These are phyloP conservation scores for Edaphochlamys debaryana DNA, from an alignment of 139 green algal genomes.

Conservation along the genomic window DNA sequence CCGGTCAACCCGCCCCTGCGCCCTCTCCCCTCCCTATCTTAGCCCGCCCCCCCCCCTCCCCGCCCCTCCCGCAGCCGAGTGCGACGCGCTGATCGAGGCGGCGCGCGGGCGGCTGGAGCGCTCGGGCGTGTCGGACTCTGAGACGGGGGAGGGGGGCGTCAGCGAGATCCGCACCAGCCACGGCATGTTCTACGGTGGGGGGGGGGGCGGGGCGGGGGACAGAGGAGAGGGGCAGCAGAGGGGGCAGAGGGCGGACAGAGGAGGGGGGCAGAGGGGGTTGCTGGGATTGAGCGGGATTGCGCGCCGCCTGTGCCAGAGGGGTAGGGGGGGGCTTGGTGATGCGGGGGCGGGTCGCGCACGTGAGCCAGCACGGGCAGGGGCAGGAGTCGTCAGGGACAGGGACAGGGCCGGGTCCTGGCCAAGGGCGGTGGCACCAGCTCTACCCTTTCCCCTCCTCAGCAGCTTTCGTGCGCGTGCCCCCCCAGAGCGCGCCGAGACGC, in stretches of 20 bases:
- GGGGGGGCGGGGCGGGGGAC: neutral
- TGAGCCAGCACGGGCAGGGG: neutral
- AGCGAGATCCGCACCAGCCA: conserved; percentile 47
- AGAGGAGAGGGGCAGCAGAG: too few species aligned
- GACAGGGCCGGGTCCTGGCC: too few species aligned
- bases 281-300: too few species aligned
- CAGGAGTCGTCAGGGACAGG: neutral
- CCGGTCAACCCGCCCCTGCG: neutral
- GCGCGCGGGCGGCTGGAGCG: neutral
- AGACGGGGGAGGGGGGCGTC: conserved; percentile 1
- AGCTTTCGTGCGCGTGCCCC: neutral
- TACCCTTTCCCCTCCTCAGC: too few species aligned
- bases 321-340: too few species aligned
- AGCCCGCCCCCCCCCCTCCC: neutral
- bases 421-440: too few species aligned
- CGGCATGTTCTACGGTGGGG: conserved; percentile 55
- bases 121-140: conserved; percentile 12
- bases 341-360: too few species aligned
- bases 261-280: too few species aligned
- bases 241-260: too few species aligned
- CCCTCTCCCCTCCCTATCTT: too few species aligned
- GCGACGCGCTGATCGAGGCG: conserved; percentile 15
- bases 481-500: conserved; percentile 18
- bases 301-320: too few species aligned
- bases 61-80: conserved; percentile 34